A percentile compares a stretch with the other conserved stretches of the same genome.
Evolutionary conservation across 1,284 basidiomycete genomes (phyloP).

Genomic region (Hypsizygus ulmarius): DNA sequence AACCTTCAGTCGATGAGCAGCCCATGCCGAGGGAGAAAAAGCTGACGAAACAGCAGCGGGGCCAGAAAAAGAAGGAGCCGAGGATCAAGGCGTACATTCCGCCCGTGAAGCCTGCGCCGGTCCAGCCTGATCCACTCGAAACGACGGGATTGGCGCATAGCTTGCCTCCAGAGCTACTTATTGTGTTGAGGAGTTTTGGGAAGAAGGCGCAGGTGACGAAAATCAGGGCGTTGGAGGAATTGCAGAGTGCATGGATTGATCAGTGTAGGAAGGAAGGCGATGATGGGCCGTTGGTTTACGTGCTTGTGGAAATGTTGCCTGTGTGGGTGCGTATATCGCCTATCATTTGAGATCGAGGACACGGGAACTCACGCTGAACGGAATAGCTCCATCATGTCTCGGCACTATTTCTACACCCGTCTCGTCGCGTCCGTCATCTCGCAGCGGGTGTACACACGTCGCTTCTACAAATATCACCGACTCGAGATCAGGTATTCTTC

Average conservation of each 20-base stretch:
- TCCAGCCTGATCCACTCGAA: conserved; percentile 89
- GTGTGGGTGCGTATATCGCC: conserved; percentile 75
- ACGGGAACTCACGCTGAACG: conserved; percentile 15
- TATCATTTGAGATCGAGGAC: conserved; percentile 9
- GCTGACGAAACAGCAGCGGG: conserved; percentile 45
- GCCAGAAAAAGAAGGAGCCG: conserved; percentile 65
- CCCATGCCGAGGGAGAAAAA: conserved; percentile 40
- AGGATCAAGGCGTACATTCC: conserved; percentile 80
- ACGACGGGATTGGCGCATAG: conserved; percentile 75
- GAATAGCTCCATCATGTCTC: conserved; percentile 82
- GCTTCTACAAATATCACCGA: conserved; percentile 56
- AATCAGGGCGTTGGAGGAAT: conserved; percentile 83
- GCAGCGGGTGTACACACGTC: conserved; percentile 70
- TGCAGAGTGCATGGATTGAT: conserved; percentile 70
- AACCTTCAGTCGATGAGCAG: conserved; percentile 30
- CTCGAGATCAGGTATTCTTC: conserved; percentile 57
- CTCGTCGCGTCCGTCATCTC: conserved; percentile 71
- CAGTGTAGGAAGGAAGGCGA: conserved; percentile 42
- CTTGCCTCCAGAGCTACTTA: conserved; percentile 82
- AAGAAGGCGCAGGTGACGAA: conserved; percentile 95
- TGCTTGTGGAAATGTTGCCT: conserved; percentile 67
- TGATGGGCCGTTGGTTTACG: conserved; percentile 37
- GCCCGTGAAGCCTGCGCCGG: conserved; percentile 82
- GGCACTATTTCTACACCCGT: conserved; percentile 78
- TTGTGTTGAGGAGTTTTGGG: conserved; percentile 77